These are phyloP conservation scores for Neoboletus brunneissimus DNA, from an alignment of 768 basidiomycete genomes.

Conservation along the genomic window DNA sequence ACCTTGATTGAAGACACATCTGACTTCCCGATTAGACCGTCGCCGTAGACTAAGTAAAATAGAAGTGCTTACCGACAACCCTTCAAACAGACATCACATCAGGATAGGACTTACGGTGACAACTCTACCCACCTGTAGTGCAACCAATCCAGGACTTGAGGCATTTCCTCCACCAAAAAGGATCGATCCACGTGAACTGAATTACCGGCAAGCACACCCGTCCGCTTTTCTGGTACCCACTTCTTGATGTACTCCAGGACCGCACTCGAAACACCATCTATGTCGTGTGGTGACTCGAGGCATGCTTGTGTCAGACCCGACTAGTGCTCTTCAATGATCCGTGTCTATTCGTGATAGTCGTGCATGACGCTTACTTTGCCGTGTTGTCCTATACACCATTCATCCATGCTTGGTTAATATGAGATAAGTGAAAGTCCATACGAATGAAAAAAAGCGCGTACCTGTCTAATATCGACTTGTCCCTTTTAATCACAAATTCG, in stretches of 20 bases:
- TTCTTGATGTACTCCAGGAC: conserved; percentile 78
- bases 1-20: conserved; percentile 87
- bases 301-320: conserved; percentile 28
- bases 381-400: neutral
- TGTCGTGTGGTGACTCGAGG: conserved; percentile 63
- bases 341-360: no score
- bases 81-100: conserved; percentile 33
- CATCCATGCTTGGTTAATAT: neutral
- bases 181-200: conserved; percentile 79
- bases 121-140: conserved; percentile 62
- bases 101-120: neutral
- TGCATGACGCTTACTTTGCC: neutral
- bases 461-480: conserved; percentile 36
- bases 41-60: neutral
- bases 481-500: conserved; percentile 68
- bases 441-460: conserved; percentile 32
- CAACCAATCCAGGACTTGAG: conserved; percentile 71
- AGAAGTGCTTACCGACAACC: conserved; percentile 59
- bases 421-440: neutral
- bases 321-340: neutral
- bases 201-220: conserved; percentile 79
- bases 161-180: conserved; percentile 79
- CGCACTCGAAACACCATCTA: conserved; percentile 52
- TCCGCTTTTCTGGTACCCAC: conserved; percentile 69
- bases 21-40: conserved; percentile 23